Percentiles rank a stretch among this genome's conserved stretches.
These are phyloP conservation scores for Rhodotorula diobovata DNA, from an alignment of 768 basidiomycete genomes.

Conservation along the genomic window DNA sequence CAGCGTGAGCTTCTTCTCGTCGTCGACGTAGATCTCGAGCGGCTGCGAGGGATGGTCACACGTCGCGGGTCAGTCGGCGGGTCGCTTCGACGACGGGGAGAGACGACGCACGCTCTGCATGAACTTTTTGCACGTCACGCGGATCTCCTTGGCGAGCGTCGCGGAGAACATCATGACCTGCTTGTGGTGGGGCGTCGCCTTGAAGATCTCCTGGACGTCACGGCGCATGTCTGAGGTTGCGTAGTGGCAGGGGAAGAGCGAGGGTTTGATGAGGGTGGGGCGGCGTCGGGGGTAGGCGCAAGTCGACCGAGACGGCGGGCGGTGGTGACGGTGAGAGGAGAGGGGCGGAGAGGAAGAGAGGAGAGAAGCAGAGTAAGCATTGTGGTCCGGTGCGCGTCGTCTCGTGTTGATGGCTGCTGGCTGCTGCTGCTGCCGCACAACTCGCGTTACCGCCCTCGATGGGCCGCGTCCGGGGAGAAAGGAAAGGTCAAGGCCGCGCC, in stretches of 20 bases:
- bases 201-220: conserved; percentile 99
- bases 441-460: too few species aligned
- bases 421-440: neutral
- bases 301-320: conserved; percentile 17
- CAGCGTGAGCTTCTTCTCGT: conserved; percentile 95
- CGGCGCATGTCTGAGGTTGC: conserved; percentile 98
- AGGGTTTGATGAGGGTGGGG: neutral
- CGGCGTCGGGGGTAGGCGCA: too few species aligned
- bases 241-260: neutral
- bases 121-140: conserved; percentile 98
- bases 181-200: conserved; percentile 97
- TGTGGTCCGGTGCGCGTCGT: neutral
- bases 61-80: too few species aligned
- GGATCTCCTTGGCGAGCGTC: conserved; percentile 92
- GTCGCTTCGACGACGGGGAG: neutral
- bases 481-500: conserved; percentile 1
- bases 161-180: conserved; percentile 99
- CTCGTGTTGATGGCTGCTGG: too few species aligned
- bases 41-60: conserved; percentile 73
- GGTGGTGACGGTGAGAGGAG: neutral
- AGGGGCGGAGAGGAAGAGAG: conserved; percentile 37
- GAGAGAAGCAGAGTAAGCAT: conserved; percentile 1
- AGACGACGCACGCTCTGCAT: conserved; percentile 82
- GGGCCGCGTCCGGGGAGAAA: too few species aligned
- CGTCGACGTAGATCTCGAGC: conserved; percentile 97